A percentile compares a stretch with the other conserved stretches of the same genome.
Evolutionary conservation across 2,329 filamentous ascomycete species (phyloP).

Genomic region (Aspergillus sp.): DNA sequence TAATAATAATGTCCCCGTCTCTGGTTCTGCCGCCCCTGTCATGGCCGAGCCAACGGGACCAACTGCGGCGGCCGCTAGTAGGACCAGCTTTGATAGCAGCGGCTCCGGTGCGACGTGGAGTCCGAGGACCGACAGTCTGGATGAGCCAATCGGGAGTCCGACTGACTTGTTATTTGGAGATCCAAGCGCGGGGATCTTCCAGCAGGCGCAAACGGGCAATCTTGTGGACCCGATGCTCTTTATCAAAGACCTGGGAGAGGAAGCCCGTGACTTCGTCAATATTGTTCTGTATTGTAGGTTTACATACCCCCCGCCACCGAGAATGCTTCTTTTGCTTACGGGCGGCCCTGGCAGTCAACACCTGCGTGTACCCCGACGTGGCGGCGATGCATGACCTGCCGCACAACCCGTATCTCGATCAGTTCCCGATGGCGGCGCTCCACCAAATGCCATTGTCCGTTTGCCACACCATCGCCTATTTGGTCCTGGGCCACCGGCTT

Average conservation of each 20-base stretch:
- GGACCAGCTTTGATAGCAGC: neutral
- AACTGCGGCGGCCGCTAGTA: neutral
- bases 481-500: slow-evolving; percentile 5
- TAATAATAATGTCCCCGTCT: neutral
- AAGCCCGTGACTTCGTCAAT: neutral
- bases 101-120: neutral
- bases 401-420: slow-evolving; percentile 2
- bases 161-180: neutral
- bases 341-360: slow-evolving; percentile 1
- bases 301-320: neutral
- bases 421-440: slow-evolving; percentile 1
- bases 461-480: slow-evolving; percentile 4
- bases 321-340: neutral
- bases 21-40: neutral
- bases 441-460: neutral
- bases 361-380: slow-evolving; percentile 1
- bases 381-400: slow-evolving; percentile 2
- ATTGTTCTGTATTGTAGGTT: slow-evolving; percentile 7
- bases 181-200: neutral
- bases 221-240: neutral
- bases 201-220: neutral
- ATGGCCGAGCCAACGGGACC: neutral
- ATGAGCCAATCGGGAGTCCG: neutral
- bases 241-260: neutral
- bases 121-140: neutral